Conservation (phyloP, 352 stramenopile genomes). For the Globisporangium irregulare region DNA sequence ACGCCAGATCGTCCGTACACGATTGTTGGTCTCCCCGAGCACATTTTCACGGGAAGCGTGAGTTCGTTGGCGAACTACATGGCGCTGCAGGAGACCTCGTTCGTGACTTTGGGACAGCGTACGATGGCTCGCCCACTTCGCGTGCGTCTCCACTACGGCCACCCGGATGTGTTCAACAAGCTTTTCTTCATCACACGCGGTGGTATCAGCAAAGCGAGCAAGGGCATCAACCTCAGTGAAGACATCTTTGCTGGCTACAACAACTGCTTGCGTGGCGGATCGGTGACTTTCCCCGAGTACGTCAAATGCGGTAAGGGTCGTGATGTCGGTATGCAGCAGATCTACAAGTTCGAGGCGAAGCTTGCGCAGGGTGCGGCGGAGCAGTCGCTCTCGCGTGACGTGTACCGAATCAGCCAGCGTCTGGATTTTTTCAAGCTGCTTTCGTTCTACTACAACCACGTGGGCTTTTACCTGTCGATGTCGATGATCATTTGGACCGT, state of each 20-base stretch:
- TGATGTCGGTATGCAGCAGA: constrained; percentile 99
- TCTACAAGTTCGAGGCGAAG: constrained; percentile 99
- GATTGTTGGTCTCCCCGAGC: constrained; percentile 98
- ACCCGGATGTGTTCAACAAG: constrained; percentile 99
- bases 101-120: constrained; percentile 97
- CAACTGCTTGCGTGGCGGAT: constrained; percentile 95
- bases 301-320: constrained; percentile 98
- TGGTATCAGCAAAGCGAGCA: constrained; percentile 98
- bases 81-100: constrained; percentile 98
- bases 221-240: constrained; percentile 99
- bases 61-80: constrained; percentile 99
- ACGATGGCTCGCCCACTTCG: constrained; percentile 95
- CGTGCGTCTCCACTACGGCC: constrained; percentile 98
- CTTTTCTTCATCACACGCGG: constrained; percentile 99
- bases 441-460: constrained; percentile 99
- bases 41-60: constrained; percentile 99
- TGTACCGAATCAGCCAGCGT: constrained; percentile 96
- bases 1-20: constrained; percentile 78
- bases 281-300: constrained; percentile 98
- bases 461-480: constrained; percentile 98
- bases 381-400: constrained; percentile 97
- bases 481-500: constrained; percentile 98
- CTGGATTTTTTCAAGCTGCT: constrained; percentile 98
- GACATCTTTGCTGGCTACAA: constrained; percentile 99
- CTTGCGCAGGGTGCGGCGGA: constrained; percentile 96